Conservation (phyloP, 257 asterid genomes). For the Solanum commersonii region DNA sequence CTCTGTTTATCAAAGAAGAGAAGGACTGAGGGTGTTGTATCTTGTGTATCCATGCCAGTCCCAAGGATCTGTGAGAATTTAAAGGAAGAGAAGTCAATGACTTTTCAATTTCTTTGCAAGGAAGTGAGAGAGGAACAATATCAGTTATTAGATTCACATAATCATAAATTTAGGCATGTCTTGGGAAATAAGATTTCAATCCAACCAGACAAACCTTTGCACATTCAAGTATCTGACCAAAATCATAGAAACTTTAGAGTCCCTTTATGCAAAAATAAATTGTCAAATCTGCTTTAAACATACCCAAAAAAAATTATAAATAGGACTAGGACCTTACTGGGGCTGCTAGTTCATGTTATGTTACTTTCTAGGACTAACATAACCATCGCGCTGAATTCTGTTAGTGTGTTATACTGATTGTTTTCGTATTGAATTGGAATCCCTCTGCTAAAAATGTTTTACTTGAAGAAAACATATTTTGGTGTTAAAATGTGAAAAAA, state of each 20-base stretch:
- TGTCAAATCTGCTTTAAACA: neutral
- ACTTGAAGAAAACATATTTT: neutral
- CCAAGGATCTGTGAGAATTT: constrained; percentile 74
- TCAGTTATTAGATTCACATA: neutral
- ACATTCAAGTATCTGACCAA: neutral
- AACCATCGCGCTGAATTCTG: neutral
- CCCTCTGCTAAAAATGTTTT: neutral
- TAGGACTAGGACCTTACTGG: neutral
- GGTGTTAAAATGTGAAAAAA: neutral
- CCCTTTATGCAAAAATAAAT: neutral
- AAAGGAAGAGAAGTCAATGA: neutral
- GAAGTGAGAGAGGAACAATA: neutral
- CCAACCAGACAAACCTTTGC: neutral
- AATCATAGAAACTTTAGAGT: neutral
- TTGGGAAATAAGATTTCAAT: neutral
- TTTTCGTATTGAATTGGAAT: neutral
- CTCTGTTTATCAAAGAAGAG: constrained; percentile 95
- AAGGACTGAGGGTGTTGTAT: constrained; percentile 88
- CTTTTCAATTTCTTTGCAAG: neutral
- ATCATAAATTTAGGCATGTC: neutral
- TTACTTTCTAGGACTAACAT: neutral
- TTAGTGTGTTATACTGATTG: neutral
- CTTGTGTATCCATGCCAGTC: constrained; percentile 99
- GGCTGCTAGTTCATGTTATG: neutral
- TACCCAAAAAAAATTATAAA: neutral